Evolutionary conservation across 192 early-diverging fungal species (phyloP).

Genomic region (Coemansia furcata): DNA sequence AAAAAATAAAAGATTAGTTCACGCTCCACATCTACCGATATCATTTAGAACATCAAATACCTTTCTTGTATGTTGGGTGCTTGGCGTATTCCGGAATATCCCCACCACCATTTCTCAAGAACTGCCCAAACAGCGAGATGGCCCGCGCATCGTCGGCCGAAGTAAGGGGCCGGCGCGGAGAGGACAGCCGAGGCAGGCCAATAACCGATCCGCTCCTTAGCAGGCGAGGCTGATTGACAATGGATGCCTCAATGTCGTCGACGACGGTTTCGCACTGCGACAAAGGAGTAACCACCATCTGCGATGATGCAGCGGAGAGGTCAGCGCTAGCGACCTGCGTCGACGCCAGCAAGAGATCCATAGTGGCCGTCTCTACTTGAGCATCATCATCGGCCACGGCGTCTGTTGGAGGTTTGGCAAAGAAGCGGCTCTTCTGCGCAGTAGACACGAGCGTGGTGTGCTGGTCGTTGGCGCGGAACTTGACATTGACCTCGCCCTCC

Average conservation of each 20-base stretch:
- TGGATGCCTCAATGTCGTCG: background rate
- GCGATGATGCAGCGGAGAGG: background rate
- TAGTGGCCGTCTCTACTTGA: too few species aligned
- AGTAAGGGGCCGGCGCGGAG: background rate
- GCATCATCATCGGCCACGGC: background rate
- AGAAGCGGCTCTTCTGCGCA: conserved; percentile 33
- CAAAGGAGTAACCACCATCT: background rate
- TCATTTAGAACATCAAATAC: background rate
- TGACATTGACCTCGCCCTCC: conserved; percentile 11
- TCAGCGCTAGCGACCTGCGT: background rate
- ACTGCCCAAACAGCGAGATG: conserved; percentile 13
- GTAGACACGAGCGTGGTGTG: conserved; percentile 17
- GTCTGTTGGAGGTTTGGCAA: background rate
- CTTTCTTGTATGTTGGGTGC: conserved; percentile 11
- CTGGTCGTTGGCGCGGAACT: conserved; percentile 21
- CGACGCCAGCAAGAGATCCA: background rate
- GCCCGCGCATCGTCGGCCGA: background rate
- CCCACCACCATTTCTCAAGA: background rate
- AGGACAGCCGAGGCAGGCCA: background rate
- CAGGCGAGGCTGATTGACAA: background rate
- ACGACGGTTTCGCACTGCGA: conserved; percentile 7
- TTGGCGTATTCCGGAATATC: background rate
- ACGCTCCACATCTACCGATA: too few species aligned
- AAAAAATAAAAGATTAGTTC: background rate
- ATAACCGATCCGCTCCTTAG: background rate